Base-by-base conservation (phyloP, 2,329 filamentous ascomycete species). In the Aspergillus fijiensis region DNA sequence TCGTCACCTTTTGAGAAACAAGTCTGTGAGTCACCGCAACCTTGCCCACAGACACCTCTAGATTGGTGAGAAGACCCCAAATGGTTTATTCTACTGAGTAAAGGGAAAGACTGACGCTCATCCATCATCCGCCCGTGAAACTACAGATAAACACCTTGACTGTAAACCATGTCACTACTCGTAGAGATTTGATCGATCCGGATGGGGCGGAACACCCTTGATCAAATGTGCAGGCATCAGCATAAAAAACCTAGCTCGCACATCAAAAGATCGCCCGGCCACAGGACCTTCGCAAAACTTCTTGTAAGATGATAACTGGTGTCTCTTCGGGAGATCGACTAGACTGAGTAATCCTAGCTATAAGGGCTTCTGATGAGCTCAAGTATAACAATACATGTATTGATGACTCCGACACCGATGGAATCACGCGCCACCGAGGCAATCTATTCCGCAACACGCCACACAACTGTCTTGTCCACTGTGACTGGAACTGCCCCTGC, bases 271-370 rank as follows among this genome's bases (percentile, higher is more conserved):
- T 29, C 33, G 19, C 21, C 16, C 19, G 21, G 42, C 14, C 49
- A 51, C 55, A 33, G 48, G 12, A 47, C 19, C 33, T 57, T 25
- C 56, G 4, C 7, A 19, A 39, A 56, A 5, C 31, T 45, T 39
- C 4, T 33, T 25, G 10, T 29, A 35, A 48, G 33, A 14, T 45
- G 47, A 25, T 23, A 47, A 50, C 49, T 49, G 27, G 55, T 19
- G 51, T 33, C 58, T 29, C 33, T 33, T 29, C 29, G 45, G 60
- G n/a, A 57, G 57, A 60, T 62, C 55, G 51, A 54, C 53, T 49
- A 23, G 35, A 53, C 48, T 33, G 29, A 50, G 54, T 3, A 33
- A 47, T 25, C 42, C 25, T 7, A 19, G 39, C 39, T 14, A 42
- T 25, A 14, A 16, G 7, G 6, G 23, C 14, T 29, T 27, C 7